These are phyloP conservation scores for Syzygium grande DNA, from an alignment of 345 rosid species.

Conservation along the genomic window DNA sequence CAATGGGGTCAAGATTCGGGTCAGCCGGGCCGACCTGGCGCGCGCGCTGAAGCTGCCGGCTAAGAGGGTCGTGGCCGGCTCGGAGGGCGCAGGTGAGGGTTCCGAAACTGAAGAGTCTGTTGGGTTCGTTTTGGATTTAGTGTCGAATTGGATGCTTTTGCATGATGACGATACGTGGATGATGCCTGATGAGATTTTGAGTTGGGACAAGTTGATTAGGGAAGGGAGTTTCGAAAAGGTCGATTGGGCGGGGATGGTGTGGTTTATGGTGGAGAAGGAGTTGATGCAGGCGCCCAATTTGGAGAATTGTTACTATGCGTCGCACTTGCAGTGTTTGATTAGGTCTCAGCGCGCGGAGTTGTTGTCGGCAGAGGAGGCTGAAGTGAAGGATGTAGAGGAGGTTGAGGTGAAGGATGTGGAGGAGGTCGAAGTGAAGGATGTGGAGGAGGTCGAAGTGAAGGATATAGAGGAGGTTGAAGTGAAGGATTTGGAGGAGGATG, in stretches of 20 bases:
- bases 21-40: constrained; percentile 71
- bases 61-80: constrained; percentile 13
- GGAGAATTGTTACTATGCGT: constrained; percentile 71
- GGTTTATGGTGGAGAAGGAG: constrained; percentile 93
- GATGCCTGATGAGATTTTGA: constrained; percentile 52
- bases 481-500: constrained; percentile 21
- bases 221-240: constrained; percentile 62
- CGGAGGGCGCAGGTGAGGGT: constrained; percentile 17
- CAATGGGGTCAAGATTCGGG: constrained; percentile 37
- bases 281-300: constrained; percentile 27
- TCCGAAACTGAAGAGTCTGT: constrained; percentile 39
- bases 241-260: constrained; percentile 68
- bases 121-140: constrained; percentile 44
- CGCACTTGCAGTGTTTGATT: constrained; percentile 79
- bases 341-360: constrained; percentile 37
- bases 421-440: constrained; percentile 1
- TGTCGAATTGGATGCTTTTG: constrained; percentile 56
- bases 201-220: constrained; percentile 30
- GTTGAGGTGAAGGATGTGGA: constrained; percentile 22
- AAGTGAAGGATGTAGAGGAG: constrained; percentile 21
- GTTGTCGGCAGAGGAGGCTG: constrained; percentile 23
- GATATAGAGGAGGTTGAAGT: too few relatives aligned
- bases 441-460: too few relatives aligned
- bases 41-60: constrained; percentile 64
- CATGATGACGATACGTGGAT: constrained; percentile 84